Evolutionary conservation across 495 filamentous ascomycete species (phyloP).

Genomic region (Chaetomium fimeti): DNA sequence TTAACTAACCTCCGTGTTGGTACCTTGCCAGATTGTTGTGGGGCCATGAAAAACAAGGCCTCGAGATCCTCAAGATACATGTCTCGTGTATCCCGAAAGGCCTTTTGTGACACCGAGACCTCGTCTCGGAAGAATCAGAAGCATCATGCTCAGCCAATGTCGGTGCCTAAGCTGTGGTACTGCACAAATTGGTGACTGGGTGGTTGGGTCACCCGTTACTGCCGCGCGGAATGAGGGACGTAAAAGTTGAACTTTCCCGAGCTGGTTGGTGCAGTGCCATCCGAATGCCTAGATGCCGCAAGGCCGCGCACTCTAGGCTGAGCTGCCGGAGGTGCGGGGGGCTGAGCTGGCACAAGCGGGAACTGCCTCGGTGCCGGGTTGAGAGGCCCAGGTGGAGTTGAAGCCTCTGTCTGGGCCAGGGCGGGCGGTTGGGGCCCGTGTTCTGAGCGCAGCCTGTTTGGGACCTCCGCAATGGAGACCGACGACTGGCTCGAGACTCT

Average conservation of each 20-base stretch:
- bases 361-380: background rate
- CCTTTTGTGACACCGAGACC: background rate
- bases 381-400: background rate
- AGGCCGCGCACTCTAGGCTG: constrained; percentile 17
- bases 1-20: background rate
- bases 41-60: background rate
- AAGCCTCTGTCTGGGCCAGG: too few species aligned
- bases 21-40: background rate
- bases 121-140: too few species aligned
- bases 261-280: background rate
- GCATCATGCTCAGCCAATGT: too few species aligned
- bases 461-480: too few species aligned
- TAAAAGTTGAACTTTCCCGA: constrained; percentile 22
- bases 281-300: constrained; percentile 20
- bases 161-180: background rate
- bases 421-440: too few species aligned
- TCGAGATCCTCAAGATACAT: background rate
- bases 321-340: background rate
- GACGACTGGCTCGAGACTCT: too few species aligned
- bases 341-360: background rate
- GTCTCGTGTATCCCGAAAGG: background rate
- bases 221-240: background rate
- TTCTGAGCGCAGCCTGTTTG: too few species aligned
- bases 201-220: background rate
- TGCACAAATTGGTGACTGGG: background rate